Percentiles rank a stretch among this genome's conserved stretches.
These are phyloP conservation scores for Trifolium fragiferum DNA, from an alignment of 306 rosid species.

Conservation along the genomic window DNA sequence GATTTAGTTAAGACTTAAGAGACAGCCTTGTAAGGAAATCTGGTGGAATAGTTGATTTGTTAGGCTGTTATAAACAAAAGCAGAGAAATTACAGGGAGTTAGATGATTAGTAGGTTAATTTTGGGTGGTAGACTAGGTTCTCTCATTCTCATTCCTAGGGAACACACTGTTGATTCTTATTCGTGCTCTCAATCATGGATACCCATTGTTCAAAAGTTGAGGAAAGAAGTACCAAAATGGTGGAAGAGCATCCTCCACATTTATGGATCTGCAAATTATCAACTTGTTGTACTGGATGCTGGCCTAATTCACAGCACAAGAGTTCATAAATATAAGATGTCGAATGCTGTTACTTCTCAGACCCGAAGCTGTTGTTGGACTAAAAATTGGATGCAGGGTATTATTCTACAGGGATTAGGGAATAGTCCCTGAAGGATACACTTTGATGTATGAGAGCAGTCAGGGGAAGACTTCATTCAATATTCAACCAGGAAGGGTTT, in stretches of 20 bases:
- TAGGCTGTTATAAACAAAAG: not conserved
- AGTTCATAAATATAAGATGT: constrained; percentile 7
- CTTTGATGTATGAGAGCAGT: not conserved
- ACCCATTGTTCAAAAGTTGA: not conserved
- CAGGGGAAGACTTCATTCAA: not conserved
- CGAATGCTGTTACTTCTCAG: not conserved
- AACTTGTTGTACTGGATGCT: not conserved
- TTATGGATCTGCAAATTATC: not conserved
- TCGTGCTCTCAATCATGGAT: not conserved
- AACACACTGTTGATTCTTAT: not conserved
- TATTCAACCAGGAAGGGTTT: not conserved
- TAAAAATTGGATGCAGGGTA: not conserved
- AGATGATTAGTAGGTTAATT: constrained; percentile 3
- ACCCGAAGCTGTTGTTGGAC: not conserved
- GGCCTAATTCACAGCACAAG: not conserved
- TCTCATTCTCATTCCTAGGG: not conserved
- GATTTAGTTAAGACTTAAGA: not conserved
- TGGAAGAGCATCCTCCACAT: not conserved
- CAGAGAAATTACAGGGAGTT: not conserved
- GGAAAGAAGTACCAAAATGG: not conserved
- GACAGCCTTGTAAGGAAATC: not conserved
- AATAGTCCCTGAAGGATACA: constrained; percentile 6
- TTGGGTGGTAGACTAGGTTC: not conserved
- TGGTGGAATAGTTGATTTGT: not conserved
- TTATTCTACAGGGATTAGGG: not conserved